These are phyloP conservation scores for Pythium angustatum DNA, from an alignment of 352 stramenopile genomes.

Conservation along the genomic window DNA sequence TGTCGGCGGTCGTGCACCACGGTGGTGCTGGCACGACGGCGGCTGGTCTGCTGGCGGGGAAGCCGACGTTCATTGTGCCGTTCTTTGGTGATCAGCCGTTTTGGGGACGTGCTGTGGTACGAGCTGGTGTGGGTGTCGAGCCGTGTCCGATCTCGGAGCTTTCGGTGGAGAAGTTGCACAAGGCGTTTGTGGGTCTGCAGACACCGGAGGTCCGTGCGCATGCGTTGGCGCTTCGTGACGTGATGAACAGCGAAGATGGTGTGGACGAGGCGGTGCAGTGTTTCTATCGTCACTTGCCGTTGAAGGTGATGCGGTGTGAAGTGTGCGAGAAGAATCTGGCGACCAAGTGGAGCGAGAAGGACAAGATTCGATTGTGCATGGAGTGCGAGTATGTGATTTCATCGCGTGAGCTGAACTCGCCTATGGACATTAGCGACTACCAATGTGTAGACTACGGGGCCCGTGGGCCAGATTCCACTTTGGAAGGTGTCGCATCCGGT, in stretches of 20 bases:
- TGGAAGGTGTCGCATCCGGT: conserved; percentile 54
- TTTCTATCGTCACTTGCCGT: conserved; percentile 87
- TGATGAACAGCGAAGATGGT: conserved; percentile 87
- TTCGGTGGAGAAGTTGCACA: conserved; percentile 73
- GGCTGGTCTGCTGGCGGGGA: conserved; percentile 85
- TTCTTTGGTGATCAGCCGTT: conserved; percentile 96
- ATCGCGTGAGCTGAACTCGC: conserved; percentile 45
- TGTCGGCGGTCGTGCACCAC: conserved; percentile 88
- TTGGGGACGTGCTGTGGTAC: conserved; percentile 89
- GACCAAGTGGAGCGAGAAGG: conserved; percentile 56
- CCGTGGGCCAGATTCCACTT: conserved; percentile 51
- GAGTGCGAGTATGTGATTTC: conserved; percentile 57
- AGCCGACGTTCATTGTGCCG: conserved; percentile 93
- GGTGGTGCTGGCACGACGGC: conserved; percentile 90
- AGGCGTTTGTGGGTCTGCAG: conserved; percentile 73
- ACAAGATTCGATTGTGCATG: conserved; percentile 55
- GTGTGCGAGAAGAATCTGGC: conserved; percentile 44
- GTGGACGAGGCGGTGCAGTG: conserved; percentile 74
- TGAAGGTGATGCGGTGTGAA: conserved; percentile 89
- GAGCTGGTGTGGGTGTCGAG: conserved; percentile 80
- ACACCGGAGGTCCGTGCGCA: conserved; percentile 44
- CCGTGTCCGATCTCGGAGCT: conserved; percentile 84
- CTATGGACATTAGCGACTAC: conserved; percentile 56
- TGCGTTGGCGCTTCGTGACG: conserved; percentile 49
- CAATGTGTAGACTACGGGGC: conserved; percentile 61